phyloP scores from a whole-genome alignment of 257 asterid genomes.

The Plectranthus barbatus region DNA sequence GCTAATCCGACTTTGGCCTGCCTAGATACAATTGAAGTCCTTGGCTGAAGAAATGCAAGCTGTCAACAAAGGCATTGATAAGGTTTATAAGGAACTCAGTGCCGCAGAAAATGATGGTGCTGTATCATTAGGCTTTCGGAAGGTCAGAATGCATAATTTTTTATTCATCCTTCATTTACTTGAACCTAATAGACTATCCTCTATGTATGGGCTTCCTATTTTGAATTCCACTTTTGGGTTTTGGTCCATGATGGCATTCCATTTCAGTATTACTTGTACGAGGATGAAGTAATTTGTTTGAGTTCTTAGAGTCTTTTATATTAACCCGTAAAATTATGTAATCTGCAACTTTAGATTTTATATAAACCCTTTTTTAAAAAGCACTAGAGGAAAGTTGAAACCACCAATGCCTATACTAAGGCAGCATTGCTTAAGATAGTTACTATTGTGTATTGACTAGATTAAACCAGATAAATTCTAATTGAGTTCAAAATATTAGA shows the following conservation, averaged over 20 bases:
- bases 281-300: no score
- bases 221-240: no score
- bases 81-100: constrained; percentile 87
- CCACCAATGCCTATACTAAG: background rate
- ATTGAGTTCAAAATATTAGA: no score
- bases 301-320: no score
- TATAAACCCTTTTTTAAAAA: background rate
- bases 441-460: no score
- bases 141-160: constrained; percentile 41
- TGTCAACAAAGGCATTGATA: constrained; percentile 94
- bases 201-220: background rate
- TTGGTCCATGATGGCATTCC: no score
- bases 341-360: no score
- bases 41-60: constrained; percentile 99
- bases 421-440: background rate
- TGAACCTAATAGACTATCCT: background rate
- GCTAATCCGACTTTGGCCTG: constrained; percentile 21
- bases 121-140: constrained; percentile 77
- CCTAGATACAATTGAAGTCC: constrained; percentile 83
- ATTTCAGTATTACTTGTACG: no score
- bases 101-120: constrained; percentile 86
- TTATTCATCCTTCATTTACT: background rate
- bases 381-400: background rate
- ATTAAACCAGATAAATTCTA: background rate
- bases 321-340: background rate